Conservation (phyloP, 2,329 filamentous ascomycete species). For the Exophiala bonariae region DNA sequence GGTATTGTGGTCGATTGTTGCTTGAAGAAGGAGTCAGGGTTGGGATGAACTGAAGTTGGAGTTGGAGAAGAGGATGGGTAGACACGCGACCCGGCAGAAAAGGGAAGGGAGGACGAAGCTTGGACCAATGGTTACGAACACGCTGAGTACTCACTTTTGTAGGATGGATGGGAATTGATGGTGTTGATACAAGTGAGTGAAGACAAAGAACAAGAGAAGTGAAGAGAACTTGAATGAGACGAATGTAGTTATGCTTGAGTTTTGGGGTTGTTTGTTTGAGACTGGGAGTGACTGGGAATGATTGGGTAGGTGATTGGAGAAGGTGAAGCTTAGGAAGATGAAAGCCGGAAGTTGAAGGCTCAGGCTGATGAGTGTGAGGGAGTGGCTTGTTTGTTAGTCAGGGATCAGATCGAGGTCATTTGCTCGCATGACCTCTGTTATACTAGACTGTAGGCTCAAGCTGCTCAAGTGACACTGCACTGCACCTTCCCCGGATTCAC, state of each 20-base stretch:
- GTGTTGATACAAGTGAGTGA: background rate
- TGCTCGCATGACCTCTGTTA: conserved; percentile 27
- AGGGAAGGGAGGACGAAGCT: conserved; percentile 18
- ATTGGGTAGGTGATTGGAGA: conserved; percentile 12
- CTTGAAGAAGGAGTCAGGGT: conserved; percentile 16
- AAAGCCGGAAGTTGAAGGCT: background rate
- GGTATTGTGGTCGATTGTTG: conserved; percentile 16
- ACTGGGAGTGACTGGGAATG: background rate
- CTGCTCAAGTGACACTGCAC: too few species aligned
- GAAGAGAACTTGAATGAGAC: conserved; percentile 1
- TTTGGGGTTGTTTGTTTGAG: background rate
- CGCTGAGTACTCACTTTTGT: too few species aligned
- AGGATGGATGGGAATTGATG: too few species aligned
- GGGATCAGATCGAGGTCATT: background rate
- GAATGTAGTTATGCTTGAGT: conserved; percentile 15
- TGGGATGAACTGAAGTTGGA: conserved; percentile 18
- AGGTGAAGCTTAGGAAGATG: background rate
- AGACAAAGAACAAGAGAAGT: background rate
- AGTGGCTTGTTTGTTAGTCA: background rate
- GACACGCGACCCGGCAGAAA: conserved; percentile 24
- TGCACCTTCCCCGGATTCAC: conserved; percentile 24
- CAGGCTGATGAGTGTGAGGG: conserved; percentile 1
- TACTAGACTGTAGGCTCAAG: too few species aligned
- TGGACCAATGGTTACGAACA: conserved; percentile 18
- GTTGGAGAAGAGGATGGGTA: conserved; percentile 6